Percentiles rank a stretch among this genome's conserved stretches.
Conservation (phyloP, 176 grass and related monocot genomes). For the Alopecurus myosuroides region DNA sequence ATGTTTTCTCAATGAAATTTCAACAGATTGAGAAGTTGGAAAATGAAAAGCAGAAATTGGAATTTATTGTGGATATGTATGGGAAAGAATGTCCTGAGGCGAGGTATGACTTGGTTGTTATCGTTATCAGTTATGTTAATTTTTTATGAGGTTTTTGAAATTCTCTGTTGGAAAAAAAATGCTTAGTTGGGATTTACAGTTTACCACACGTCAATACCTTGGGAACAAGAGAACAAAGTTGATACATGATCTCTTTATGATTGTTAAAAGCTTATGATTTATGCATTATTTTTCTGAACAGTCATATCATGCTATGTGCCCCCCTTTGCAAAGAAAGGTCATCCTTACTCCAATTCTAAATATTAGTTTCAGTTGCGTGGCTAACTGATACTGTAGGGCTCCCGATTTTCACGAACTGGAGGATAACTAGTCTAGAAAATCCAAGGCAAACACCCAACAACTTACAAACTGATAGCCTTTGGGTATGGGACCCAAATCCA, state of each 20-base stretch:
- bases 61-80: conserved; percentile 86
- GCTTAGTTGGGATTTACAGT: conserved; percentile 1
- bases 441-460: background rate
- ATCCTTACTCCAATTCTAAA: conserved; percentile 10
- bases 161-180: conserved; percentile 2
- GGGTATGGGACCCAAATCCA: background rate
- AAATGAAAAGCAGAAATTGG: conserved; percentile 71
- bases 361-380: conserved; percentile 1
- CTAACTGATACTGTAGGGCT: background rate
- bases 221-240: background rate
- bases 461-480: background rate
- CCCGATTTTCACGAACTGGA: background rate
- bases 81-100: conserved; percentile 65
- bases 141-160: conserved; percentile 1
- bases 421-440: background rate
- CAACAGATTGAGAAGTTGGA: conserved; percentile 74
- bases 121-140: conserved; percentile 1
- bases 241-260: background rate
- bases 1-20: conserved; percentile 30
- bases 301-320: background rate
- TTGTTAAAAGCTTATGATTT: background rate
- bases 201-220: background rate
- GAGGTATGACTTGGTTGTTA: conserved; percentile 48
- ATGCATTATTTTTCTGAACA: conserved; percentile 7
- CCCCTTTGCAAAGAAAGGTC: background rate